These are phyloP conservation scores for Paramecium pentaurelia DNA, from an alignment of 73 alveolate genomes.

Conservation along the genomic window DNA sequence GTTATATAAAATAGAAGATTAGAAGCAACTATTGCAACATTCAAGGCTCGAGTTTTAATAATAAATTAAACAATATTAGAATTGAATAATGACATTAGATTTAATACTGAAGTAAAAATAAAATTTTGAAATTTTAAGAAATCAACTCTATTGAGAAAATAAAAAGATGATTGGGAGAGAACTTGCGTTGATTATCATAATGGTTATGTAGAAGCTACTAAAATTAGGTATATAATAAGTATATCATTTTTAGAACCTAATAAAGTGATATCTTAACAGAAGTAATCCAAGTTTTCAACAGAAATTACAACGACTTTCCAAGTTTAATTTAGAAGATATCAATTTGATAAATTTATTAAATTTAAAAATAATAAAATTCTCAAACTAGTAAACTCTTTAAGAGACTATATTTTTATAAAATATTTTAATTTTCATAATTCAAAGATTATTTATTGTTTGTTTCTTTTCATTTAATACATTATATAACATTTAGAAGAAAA, in stretches of 20 bases:
- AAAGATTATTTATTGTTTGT: background rate
- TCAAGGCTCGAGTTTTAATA: background rate
- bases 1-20: background rate
- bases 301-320: slow-evolving; percentile 19
- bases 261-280: slow-evolving; percentile 45
- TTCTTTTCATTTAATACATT: background rate
- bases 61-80: background rate
- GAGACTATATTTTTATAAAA: background rate
- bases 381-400: slow-evolving; percentile 33
- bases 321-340: background rate
- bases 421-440: too few relatives aligned
- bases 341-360: background rate
- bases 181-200: slow-evolving; percentile 34
- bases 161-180: slow-evolving; percentile 38
- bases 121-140: background rate
- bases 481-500: too few relatives aligned
- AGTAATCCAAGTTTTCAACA: slow-evolving; percentile 14
- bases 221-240: background rate
- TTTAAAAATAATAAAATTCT: slow-evolving; percentile 22
- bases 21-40: slow-evolving; percentile 12
- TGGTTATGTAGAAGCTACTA: slow-evolving; percentile 37
- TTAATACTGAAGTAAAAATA: background rate
- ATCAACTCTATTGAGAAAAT: background rate
- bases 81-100: slow-evolving; percentile 30
- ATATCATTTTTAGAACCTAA: background rate